These are phyloP conservation scores for Pholiota microspora DNA, from an alignment of 768 basidiomycete genomes.

Conservation along the genomic window DNA sequence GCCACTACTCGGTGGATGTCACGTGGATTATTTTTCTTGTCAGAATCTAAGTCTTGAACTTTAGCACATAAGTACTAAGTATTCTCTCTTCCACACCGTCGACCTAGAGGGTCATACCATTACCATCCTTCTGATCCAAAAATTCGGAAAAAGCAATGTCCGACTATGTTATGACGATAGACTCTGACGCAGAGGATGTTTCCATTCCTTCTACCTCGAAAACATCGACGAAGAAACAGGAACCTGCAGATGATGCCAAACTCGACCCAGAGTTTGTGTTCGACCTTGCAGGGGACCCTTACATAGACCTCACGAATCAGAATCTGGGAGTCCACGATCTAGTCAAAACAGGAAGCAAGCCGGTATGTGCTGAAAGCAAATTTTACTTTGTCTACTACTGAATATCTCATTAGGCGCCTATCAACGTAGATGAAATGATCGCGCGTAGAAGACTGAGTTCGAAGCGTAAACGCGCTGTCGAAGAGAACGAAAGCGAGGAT, in stretches of 20 bases:
- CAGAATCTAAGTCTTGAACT: too few relatives aligned
- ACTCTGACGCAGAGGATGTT: slow-evolving; percentile 72
- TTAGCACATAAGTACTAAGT: too few relatives aligned
- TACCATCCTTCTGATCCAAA: background rate
- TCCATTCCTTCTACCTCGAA: slow-evolving; percentile 21
- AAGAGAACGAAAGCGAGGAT: slow-evolving; percentile 37
- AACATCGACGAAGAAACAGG: slow-evolving; percentile 23
- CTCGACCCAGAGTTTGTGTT: slow-evolving; percentile 85
- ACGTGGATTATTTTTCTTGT: slow-evolving; percentile 11
- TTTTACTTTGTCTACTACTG: slow-evolving; percentile 2
- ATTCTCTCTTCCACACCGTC: too few relatives aligned
- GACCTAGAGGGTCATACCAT: too few relatives aligned
- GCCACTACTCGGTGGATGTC: background rate
- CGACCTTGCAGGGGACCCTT: slow-evolving; percentile 72
- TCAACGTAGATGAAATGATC: slow-evolving; percentile 93
- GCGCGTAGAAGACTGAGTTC: slow-evolving; percentile 57
- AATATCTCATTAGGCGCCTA: slow-evolving; percentile 51
- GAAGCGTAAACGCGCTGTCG: slow-evolving; percentile 64
- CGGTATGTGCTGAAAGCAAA: slow-evolving; percentile 39
- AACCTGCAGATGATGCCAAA: slow-evolving; percentile 47
- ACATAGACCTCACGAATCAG: slow-evolving; percentile 49
- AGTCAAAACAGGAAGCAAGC: slow-evolving; percentile 61
- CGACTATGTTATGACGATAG: slow-evolving; percentile 83
- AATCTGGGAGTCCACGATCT: slow-evolving; percentile 45
- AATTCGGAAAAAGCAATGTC: slow-evolving; percentile 27